A percentile compares a stretch with the other conserved stretches of the same genome.
Evolutionary conservation across 163 green algal genomes (phyloP).

Genomic region (Volvox carteri): DNA sequence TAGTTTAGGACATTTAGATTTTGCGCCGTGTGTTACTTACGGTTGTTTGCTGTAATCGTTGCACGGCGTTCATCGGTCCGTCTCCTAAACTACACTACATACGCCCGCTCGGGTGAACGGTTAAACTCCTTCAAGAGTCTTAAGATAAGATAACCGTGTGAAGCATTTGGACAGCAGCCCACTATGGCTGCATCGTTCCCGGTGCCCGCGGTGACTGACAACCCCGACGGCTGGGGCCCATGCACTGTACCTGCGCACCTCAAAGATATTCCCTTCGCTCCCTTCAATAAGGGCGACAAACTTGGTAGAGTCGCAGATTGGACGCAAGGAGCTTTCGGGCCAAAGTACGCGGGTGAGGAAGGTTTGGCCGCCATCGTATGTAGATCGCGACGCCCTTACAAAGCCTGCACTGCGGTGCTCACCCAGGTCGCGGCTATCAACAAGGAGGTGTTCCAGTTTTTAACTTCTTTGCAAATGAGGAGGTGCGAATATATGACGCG

Average conservation of each 20-base stretch:
- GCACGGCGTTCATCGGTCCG: neutral
- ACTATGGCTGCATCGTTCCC: conserved; percentile 71
- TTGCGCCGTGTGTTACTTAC: too few species aligned
- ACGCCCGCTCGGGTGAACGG: neutral
- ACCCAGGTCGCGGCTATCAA: conserved; percentile 68
- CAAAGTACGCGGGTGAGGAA: conserved; percentile 60
- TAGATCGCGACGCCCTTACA: neutral
- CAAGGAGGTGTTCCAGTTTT: conserved; percentile 88
- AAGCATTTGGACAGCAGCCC: neutral
- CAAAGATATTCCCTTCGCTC: conserved; percentile 95
- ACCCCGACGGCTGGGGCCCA: conserved; percentile 95
- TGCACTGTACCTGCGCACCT: conserved; percentile 87
- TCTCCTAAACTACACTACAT: neutral
- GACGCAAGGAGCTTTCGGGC: conserved; percentile 75
- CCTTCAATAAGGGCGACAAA: conserved; percentile 95
- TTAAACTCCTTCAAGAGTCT: neutral
- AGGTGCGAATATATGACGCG: conserved; percentile 71
- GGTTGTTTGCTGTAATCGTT: neutral
- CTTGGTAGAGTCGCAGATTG: conserved; percentile 90
- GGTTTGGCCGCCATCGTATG: neutral
- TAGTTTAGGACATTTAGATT: too few species aligned
- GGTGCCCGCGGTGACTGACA: conserved; percentile 88
- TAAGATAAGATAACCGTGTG: neutral
- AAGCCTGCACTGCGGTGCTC: neutral
- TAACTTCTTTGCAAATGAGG: conserved; percentile 96